Percentiles rank a stretch among this genome's conserved stretches.
These are phyloP conservation scores for Sporothrix variecibatus DNA, from an alignment of 2,329 filamentous ascomycete genomes.

Conservation along the genomic window DNA sequence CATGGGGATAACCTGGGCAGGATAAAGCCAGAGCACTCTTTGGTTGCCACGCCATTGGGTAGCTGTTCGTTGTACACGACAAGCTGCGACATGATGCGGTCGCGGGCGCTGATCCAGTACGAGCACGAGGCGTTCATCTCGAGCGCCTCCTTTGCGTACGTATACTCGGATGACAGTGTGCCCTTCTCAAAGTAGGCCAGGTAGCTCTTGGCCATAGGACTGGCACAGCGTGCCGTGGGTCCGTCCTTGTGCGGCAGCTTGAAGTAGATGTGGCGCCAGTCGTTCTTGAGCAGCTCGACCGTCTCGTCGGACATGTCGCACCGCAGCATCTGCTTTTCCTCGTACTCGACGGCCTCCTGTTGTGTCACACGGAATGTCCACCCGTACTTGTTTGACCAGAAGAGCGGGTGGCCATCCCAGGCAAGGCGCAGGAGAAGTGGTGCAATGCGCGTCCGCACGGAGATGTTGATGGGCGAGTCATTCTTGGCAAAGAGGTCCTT, in stretches of 20 bases:
- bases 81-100: constrained; percentile 92
- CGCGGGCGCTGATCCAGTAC: constrained; percentile 96
- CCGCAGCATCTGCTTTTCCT: constrained; percentile 67
- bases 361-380: constrained; percentile 85
- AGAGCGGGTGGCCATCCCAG: constrained; percentile 86
- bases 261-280: constrained; percentile 71
- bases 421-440: constrained; percentile 79
- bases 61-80: constrained; percentile 67
- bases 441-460: constrained; percentile 84
- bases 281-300: constrained; percentile 65
- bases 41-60: constrained; percentile 27
- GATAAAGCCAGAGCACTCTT: constrained; percentile 69
- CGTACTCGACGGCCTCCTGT: constrained; percentile 62
- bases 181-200: constrained; percentile 89
- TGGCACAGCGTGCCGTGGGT: constrained; percentile 78
- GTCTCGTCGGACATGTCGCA: constrained; percentile 79
- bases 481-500: constrained; percentile 79
- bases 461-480: constrained; percentile 70
- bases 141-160: constrained; percentile 89
- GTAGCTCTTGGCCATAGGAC: constrained; percentile 89
- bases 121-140: constrained; percentile 99
- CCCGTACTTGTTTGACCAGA: constrained; percentile 91
- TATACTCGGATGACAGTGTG: constrained; percentile 80
- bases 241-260: constrained; percentile 97
- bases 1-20: constrained; percentile 97